These are phyloP conservation scores for Corrigiola litoralis DNA, from an alignment of 179 eudicot genomes.

Conservation along the genomic window DNA sequence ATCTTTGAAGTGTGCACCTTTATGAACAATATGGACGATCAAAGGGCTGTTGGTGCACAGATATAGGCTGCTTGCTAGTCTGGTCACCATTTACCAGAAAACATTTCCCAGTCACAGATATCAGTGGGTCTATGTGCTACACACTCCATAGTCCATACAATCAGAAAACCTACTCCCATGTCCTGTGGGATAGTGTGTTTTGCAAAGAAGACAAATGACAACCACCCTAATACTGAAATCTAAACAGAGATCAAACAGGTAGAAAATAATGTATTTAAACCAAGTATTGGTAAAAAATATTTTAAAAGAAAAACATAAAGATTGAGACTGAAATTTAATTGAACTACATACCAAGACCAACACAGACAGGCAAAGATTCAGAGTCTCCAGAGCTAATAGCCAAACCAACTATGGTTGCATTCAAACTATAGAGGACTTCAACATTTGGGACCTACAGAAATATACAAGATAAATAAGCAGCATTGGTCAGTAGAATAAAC, in stretches of 20 bases:
- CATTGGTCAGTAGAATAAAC: background rate
- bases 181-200: background rate
- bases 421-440: conserved; percentile 69
- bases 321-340: background rate
- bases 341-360: conserved; percentile 71
- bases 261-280: background rate
- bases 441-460: conserved; percentile 52
- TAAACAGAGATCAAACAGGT: background rate
- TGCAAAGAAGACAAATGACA: background rate
- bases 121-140: too few relatives aligned
- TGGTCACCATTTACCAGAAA: background rate
- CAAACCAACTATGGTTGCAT: conserved; percentile 80
- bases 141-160: too few relatives aligned
- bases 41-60: background rate
- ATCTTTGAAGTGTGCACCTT: background rate
- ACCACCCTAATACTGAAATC: background rate
- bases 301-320: background rate
- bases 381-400: conserved; percentile 52
- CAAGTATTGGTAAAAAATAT: background rate
- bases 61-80: background rate
- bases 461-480: background rate
- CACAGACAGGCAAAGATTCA: conserved; percentile 53
- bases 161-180: background rate
- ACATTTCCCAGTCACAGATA: background rate
- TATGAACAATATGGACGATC: background rate